Percentiles rank a stretch among this genome's conserved stretches.
Evolutionary conservation across 345 rosid species (phyloP).

Genomic region (Raphanus raphanistrum): DNA sequence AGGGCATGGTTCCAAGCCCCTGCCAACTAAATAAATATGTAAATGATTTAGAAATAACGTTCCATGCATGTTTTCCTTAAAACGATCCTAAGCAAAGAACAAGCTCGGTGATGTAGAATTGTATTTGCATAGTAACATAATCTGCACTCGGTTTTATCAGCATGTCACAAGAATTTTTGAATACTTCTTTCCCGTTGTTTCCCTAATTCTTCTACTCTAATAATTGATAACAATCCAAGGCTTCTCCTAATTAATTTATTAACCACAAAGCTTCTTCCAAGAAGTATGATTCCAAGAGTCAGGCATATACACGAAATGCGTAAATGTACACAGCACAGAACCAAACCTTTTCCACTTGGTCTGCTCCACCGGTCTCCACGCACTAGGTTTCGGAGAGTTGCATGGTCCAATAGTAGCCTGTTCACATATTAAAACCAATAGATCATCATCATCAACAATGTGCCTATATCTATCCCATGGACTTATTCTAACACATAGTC

Average conservation of each 20-base stretch:
- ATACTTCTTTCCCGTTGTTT: no score
- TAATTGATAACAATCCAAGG: not conserved
- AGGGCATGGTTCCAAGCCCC: conserved; percentile 87
- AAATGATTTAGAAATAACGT: not conserved
- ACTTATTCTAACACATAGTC: not conserved
- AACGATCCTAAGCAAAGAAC: not conserved
- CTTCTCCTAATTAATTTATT: not conserved
- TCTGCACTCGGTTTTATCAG: no score
- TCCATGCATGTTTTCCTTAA: not conserved
- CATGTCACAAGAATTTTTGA: no score
- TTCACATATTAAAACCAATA: not conserved
- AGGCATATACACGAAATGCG: not conserved
- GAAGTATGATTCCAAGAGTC: not conserved
- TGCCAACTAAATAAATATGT: conserved; percentile 38
- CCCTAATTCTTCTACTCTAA: not conserved
- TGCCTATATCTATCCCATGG: no score
- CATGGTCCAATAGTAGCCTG: not conserved
- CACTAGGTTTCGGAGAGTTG: not conserved
- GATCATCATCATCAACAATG: not conserved
- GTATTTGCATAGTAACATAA: no score
- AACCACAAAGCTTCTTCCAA: not conserved
- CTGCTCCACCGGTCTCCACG: conserved; percentile 25
- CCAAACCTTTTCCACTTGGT: conserved; percentile 33
- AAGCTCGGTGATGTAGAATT: not conserved
- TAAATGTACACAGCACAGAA: conserved; percentile 4